Evolutionary conservation across 73 alveolate species (phyloP).

Genomic region (Paraurostyla sp.): DNA sequence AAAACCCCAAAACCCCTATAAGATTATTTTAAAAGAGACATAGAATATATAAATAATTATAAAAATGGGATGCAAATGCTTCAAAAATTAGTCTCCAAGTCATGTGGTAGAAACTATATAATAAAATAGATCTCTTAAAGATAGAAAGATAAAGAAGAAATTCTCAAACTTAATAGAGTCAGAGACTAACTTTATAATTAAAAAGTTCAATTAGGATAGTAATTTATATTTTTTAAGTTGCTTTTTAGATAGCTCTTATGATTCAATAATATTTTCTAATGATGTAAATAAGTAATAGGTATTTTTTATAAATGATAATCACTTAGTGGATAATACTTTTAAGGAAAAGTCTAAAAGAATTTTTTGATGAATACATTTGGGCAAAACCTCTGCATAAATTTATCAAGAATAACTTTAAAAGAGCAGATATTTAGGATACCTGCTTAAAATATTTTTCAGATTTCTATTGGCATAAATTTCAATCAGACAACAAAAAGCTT

Average conservation of each 20-base stretch:
- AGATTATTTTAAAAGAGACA: no score
- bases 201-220: background rate
- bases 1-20: no score
- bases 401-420: background rate
- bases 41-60: no score
- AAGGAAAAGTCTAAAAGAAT: background rate
- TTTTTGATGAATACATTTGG: background rate
- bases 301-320: background rate
- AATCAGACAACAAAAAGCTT: background rate
- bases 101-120: background rate
- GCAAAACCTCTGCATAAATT: background rate
- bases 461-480: conserved; percentile 5
- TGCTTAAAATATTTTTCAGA: background rate
- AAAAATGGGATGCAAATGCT: conserved; percentile 6
- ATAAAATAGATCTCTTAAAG: background rate
- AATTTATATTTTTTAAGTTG: background rate
- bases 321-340: conserved; percentile 2
- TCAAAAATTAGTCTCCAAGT: background rate
- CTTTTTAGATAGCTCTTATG: no score
- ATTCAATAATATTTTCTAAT: no score
- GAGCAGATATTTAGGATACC: background rate
- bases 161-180: background rate
- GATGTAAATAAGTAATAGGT: conserved; percentile 3
- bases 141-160: background rate
- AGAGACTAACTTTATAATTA: background rate